Evolutionary conservation across 257 asterid genomes (phyloP).

Genomic region (Jacaranda mimosifolia): DNA sequence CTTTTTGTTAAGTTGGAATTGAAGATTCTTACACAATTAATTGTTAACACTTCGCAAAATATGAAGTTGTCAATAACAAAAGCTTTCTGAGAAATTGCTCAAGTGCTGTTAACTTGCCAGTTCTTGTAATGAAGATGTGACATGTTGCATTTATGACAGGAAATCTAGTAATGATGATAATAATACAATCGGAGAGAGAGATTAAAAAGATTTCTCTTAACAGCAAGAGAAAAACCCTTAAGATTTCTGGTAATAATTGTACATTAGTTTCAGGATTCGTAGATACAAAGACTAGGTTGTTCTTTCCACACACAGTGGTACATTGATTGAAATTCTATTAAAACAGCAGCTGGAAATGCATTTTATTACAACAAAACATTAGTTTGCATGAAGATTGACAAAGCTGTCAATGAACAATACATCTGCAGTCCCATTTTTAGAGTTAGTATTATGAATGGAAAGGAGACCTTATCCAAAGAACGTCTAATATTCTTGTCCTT

Average conservation of each 20-base stretch:
- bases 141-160: too few relatives aligned
- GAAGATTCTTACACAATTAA: slow-evolving; percentile 25
- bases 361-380: background rate
- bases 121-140: too few relatives aligned
- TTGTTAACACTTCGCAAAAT: slow-evolving; percentile 13
- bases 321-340: too few relatives aligned
- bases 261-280: background rate
- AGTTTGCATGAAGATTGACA: background rate
- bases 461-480: slow-evolving; percentile 40
- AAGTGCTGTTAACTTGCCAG: background rate
- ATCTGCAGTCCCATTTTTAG: slow-evolving; percentile 9
- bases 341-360: slow-evolving; percentile 19
- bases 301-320: too few relatives aligned
- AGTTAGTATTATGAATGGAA: background rate
- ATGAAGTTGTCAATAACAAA: background rate
- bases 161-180: too few relatives aligned
- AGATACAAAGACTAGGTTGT: background rate
- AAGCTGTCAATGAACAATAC: slow-evolving; percentile 11
- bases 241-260: background rate
- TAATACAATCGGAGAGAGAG: too few relatives aligned
- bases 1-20: background rate
- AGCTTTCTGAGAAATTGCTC: background rate
- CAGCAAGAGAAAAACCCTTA: background rate
- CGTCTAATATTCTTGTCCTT: slow-evolving; percentile 32
- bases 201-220: too few relatives aligned